Conservation (phyloP, 805 yeast genomes). For the Ogataea trehalophila region DNA sequence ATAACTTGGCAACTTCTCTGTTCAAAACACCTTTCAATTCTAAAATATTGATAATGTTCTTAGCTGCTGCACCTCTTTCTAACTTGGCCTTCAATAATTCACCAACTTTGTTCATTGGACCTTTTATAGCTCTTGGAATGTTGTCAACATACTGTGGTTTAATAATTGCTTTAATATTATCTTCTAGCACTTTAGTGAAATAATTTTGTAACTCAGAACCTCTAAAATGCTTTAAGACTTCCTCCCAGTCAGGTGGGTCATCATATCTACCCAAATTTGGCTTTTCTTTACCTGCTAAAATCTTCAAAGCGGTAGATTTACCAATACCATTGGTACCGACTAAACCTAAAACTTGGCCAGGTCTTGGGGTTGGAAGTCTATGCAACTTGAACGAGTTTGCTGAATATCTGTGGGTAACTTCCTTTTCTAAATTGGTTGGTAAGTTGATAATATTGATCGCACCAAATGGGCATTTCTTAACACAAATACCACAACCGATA, state of each 20-base stretch:
- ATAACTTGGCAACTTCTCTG: conserved; percentile 84
- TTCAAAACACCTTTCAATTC: conserved; percentile 72
- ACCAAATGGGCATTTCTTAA: conserved; percentile 96
- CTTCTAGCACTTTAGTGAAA: conserved; percentile 90
- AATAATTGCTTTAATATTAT: conserved; percentile 91
- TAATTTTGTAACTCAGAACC: conserved; percentile 97
- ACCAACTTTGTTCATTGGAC: conserved; percentile 83
- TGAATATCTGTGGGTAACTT: conserved; percentile 95
- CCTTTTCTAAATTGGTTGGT: conserved; percentile 89
- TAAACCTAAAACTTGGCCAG: conserved; percentile 96
- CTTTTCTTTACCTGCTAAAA: conserved; percentile 94
- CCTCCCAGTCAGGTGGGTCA: conserved; percentile 97
- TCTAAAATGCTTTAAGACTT: conserved; percentile 83
- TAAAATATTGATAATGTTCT: conserved; percentile 59
- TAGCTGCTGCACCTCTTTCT: conserved; percentile 66
- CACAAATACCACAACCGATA: conserved; percentile 99
- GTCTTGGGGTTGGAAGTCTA: conserved; percentile 96
- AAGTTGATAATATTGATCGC: conserved; percentile 94
- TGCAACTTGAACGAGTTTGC: conserved; percentile 97
- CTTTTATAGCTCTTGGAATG: conserved; percentile 92
- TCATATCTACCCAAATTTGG: conserved; percentile 94
- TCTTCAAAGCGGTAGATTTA: conserved; percentile 93
- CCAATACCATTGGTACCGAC: conserved; percentile 99
- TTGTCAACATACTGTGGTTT: conserved; percentile 99
- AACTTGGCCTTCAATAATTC: conserved; percentile 71